phyloP scores from a whole-genome alignment of 1,284 basidiomycete species.

The Dichomitus squalens region DNA sequence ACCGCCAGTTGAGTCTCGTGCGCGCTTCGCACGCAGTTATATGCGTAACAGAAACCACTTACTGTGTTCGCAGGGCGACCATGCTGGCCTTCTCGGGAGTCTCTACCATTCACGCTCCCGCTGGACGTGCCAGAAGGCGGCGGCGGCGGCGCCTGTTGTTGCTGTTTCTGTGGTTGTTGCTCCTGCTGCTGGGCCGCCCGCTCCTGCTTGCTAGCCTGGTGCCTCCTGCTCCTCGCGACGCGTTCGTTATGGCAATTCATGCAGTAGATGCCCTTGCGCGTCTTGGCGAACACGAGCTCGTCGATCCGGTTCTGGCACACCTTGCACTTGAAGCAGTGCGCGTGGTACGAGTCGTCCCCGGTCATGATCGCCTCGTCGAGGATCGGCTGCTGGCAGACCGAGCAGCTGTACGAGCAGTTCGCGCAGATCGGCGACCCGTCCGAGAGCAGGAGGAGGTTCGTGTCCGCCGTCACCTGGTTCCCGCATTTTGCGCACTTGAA shows the following conservation, averaged over 20 bases:
- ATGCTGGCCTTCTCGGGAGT: slow-evolving; percentile 14
- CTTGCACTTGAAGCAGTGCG: slow-evolving; percentile 97
- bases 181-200: slow-evolving; percentile 46
- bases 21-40: background rate
- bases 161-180: slow-evolving; percentile 9
- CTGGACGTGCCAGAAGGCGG: no score
- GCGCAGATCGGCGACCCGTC: slow-evolving; percentile 98
- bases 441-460: slow-evolving; percentile 92
- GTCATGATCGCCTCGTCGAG: slow-evolving; percentile 99
- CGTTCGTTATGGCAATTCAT: slow-evolving; percentile 97
- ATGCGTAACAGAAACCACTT: slow-evolving; percentile 2
- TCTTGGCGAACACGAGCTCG: slow-evolving; percentile 98
- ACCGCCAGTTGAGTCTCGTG: background rate
- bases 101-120: slow-evolving; percentile 16
- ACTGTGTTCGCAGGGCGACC: slow-evolving; percentile 14
- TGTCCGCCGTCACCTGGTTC: slow-evolving; percentile 86
- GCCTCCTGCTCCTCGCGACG: slow-evolving; percentile 87
- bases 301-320: slow-evolving; percentile 95
- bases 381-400: slow-evolving; percentile 88
- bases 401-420: slow-evolving; percentile 96
- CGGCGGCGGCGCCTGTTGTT: no score
- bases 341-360: slow-evolving; percentile 97
- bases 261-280: slow-evolving; percentile 97
- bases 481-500: slow-evolving; percentile 85
- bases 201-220: slow-evolving; percentile 83